These are phyloP conservation scores for Batkoa obscura DNA, from an alignment of 371 early-diverging fungal genomes.

Conservation along the genomic window DNA sequence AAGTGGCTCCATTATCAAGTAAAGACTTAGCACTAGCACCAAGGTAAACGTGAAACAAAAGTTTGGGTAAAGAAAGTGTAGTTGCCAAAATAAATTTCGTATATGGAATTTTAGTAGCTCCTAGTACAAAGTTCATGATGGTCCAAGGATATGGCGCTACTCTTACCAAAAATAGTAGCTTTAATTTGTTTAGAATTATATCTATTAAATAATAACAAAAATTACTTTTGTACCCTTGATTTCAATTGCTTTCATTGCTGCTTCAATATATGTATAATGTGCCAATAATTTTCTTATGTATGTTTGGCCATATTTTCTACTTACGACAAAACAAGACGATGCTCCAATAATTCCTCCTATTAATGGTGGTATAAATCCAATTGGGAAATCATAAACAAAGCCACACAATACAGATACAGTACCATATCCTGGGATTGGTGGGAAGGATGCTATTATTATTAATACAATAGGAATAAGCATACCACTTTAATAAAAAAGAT, in stretches of 20 bases:
- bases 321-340: conserved; percentile 13
- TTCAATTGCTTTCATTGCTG: conserved; percentile 16
- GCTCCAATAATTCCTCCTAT: conserved; percentile 15
- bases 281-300: conserved; percentile 12
- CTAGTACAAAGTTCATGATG: conserved; percentile 43
- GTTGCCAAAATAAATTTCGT: conserved; percentile 32
- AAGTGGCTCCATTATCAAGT: background rate
- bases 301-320: conserved; percentile 9
- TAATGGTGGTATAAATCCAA: conserved; percentile 16
- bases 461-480: conserved; percentile 5
- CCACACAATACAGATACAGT: conserved; percentile 11
- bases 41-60: conserved; percentile 45
- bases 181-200: background rate
- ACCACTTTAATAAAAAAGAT: conserved; percentile 1
- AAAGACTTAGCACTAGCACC: conserved; percentile 23
- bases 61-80: conserved; percentile 35
- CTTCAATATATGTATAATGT: conserved; percentile 10
- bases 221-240: conserved; percentile 20
- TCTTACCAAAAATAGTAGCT: conserved; percentile 43
- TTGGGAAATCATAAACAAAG: conserved; percentile 15
- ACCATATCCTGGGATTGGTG: conserved; percentile 11
- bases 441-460: conserved; percentile 9
- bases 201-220: background rate
- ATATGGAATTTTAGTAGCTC: conserved; percentile 34
- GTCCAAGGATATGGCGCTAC: conserved; percentile 61